Percentiles rank a stretch among this genome's conserved stretches.
Evolutionary conservation across 176 grass and related monocot genomes (phyloP).

Genomic region (Dendrocalamus sinicus): DNA sequence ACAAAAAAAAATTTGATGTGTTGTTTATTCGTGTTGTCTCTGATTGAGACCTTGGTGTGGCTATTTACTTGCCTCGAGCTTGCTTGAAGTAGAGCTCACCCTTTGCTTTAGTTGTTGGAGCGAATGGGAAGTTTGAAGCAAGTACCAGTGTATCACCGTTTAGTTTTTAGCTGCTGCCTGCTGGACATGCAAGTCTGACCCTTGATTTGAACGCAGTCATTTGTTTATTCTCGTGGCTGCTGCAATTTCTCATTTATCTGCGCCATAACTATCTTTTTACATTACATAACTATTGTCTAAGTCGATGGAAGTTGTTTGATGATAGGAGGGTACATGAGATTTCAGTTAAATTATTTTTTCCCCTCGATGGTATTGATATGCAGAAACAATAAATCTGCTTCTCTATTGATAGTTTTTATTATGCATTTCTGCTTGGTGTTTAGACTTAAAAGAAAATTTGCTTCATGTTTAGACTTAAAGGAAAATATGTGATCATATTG

Average conservation of each 20-base stretch:
- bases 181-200: constrained; percentile 19
- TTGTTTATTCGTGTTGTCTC: constrained; percentile 40
- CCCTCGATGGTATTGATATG: not conserved
- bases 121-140: constrained; percentile 5
- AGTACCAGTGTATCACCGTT: not conserved
- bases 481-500: not conserved
- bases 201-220: constrained; percentile 38
- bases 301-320: not conserved
- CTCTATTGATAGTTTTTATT: not conserved
- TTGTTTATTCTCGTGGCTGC: constrained; percentile 21
- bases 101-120: constrained; percentile 38
- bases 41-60: constrained; percentile 24
- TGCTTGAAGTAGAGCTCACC: constrained; percentile 51
- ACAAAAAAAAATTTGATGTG: constrained; percentile 40
- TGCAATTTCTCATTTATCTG: constrained; percentile 34
- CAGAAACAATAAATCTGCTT: not conserved
- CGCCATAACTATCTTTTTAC: not conserved
- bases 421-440: not conserved
- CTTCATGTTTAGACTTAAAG: not conserved
- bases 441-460: not conserved
- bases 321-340: not conserved
- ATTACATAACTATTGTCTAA: constrained; percentile 1
- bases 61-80: constrained; percentile 37
- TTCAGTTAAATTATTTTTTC: constrained; percentile 20
- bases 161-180: constrained; percentile 12